Evolutionary conservation across 1,139 yeast species (phyloP).

Genomic region (Candida sanyaensis): DNA sequence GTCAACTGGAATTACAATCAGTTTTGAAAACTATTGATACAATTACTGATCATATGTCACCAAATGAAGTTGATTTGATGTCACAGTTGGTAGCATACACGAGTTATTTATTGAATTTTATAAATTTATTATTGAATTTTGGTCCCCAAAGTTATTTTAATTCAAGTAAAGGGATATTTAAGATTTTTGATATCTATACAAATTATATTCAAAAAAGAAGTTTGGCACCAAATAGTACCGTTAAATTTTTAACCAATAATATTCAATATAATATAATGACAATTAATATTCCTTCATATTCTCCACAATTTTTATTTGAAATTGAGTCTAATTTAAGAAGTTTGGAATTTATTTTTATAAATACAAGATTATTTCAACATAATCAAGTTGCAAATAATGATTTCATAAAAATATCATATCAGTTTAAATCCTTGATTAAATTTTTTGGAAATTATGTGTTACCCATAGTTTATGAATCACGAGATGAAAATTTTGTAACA

Average conservation of each 20-base stretch:
- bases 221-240: conserved; percentile 7
- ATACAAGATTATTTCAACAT: conserved; percentile 8
- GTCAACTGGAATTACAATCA: conserved; percentile 14
- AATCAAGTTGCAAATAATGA: conserved; percentile 2
- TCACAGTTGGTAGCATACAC: conserved; percentile 20
- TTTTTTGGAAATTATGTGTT: conserved; percentile 16
- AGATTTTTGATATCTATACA: conserved; percentile 13
- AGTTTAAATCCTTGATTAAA: conserved; percentile 15
- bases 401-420: conserved; percentile 10
- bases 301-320: conserved; percentile 25
- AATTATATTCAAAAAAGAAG: conserved; percentile 11
- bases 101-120: conserved; percentile 20
- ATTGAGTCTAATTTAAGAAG: conserved; percentile 21
- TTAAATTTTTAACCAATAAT: conserved; percentile 14
- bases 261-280: conserved; percentile 21
- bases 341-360: conserved; percentile 17
- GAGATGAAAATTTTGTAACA: conserved; percentile 19
- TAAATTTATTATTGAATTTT: conserved; percentile 21
- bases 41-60: conserved; percentile 2
- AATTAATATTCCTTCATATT: conserved; percentile 28
- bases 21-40: conserved; percentile 8
- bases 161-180: conserved; percentile 17
- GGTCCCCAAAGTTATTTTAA: conserved; percentile 23
- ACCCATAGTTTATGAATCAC: conserved; percentile 14
- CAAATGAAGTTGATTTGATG: conserved; percentile 12